Percentiles rank a stretch among this genome's conserved stretches.
Evolutionary conservation across 2,329 filamentous ascomycete genomes (phyloP).

Genomic region (Colletotrichum godetiae): DNA sequence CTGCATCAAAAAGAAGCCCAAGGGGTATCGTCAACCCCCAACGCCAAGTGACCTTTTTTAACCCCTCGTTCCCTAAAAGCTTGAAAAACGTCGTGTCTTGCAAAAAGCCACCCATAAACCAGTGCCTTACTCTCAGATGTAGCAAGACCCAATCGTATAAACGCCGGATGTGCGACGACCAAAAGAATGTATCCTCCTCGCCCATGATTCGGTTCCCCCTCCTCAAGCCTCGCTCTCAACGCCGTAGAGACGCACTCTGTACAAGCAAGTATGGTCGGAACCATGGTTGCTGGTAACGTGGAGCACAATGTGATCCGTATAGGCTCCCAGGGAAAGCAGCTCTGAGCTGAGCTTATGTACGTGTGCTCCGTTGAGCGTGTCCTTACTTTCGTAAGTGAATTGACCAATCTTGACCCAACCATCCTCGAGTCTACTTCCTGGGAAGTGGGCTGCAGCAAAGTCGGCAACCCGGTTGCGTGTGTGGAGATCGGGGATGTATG

Average conservation of each 20-base stretch:
- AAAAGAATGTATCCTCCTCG: background rate
- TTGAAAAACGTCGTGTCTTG: background rate
- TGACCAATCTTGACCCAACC: slow-evolving; percentile 68
- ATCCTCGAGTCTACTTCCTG: slow-evolving; percentile 39
- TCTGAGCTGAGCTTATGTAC: slow-evolving; percentile 65
- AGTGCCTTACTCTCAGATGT: background rate
- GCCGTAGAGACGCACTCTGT: slow-evolving; percentile 70
- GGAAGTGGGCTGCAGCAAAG: slow-evolving; percentile 57
- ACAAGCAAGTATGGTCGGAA: slow-evolving; percentile 73
- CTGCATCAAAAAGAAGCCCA: slow-evolving; percentile 19
- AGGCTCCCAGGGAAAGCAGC: slow-evolving; percentile 57
- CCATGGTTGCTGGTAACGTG: slow-evolving; percentile 70
- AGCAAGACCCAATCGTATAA: background rate
- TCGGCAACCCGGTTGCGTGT: slow-evolving; percentile 53
- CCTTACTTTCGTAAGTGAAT: slow-evolving; percentile 63
- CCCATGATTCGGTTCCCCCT: background rate
- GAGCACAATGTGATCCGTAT: slow-evolving; percentile 65
- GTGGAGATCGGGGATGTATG: slow-evolving; percentile 61
- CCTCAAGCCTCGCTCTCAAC: slow-evolving; percentile 40
- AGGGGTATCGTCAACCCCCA: slow-evolving; percentile 36
- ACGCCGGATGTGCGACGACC: background rate
- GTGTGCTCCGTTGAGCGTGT: slow-evolving; percentile 58
- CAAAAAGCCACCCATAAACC: background rate
- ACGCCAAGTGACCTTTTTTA: slow-evolving; percentile 19
- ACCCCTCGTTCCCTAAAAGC: slow-evolving; percentile 20